Evolutionary conservation across 371 early-diverging fungal genomes (phyloP).

Genomic region (Mucor mucedo): DNA sequence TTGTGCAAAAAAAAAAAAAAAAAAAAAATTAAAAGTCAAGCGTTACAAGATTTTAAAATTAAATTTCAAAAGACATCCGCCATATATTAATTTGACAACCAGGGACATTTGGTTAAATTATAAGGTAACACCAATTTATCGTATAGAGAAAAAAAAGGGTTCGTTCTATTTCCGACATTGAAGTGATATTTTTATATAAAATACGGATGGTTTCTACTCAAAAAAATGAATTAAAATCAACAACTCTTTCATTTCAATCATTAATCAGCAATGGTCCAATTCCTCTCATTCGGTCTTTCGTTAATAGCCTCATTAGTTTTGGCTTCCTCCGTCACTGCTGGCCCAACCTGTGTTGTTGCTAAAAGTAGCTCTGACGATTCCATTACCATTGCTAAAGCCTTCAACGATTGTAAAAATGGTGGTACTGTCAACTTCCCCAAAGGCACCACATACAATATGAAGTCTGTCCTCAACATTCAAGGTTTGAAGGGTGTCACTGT

Average conservation of each 20-base stretch:
- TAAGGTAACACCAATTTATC: too few species aligned
- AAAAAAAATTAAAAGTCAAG: too few species aligned
- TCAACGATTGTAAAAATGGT: slow-evolving; percentile 38
- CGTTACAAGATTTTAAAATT: too few species aligned
- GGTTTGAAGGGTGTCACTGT: slow-evolving; percentile 34
- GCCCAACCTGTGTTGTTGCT: slow-evolving; percentile 30
- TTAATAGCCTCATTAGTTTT: slow-evolving; percentile 15
- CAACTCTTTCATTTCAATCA: not conserved
- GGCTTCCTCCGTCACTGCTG: slow-evolving; percentile 22
- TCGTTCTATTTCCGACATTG: too few species aligned
- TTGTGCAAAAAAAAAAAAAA: too few species aligned
- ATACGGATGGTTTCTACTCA: too few species aligned
- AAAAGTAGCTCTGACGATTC: slow-evolving; percentile 32
- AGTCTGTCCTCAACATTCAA: slow-evolving; percentile 23
- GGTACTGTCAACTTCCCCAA: slow-evolving; percentile 39
- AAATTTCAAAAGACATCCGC: too few species aligned
- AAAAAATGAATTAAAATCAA: not conserved
- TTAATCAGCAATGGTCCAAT: slow-evolving; percentile 1
- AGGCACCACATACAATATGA: slow-evolving; percentile 34
- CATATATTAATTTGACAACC: too few species aligned
- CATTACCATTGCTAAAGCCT: slow-evolving; percentile 31
- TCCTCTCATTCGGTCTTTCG: slow-evolving; percentile 6
- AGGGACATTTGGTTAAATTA: too few species aligned
- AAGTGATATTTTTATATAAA: too few species aligned
- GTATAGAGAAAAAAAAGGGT: too few species aligned